Evolutionary conservation across 1,139 yeast species (phyloP), one percentile per base, ranked within the genome.

Genomic region (Suhomyces bokatorum): DNA sequence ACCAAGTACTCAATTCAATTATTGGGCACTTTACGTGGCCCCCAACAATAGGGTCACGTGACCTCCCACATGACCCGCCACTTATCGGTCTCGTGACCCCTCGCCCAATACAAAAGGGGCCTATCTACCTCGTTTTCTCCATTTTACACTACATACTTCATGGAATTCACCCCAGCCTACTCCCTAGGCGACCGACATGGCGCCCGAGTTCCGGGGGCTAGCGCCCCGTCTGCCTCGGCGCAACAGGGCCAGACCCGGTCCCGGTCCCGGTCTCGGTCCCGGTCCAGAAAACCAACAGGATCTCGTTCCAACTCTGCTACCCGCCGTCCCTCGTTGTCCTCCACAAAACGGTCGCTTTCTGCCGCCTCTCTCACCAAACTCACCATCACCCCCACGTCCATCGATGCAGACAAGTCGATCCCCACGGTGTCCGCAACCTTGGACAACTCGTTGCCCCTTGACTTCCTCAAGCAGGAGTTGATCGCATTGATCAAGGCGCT

Each of bases 401-500:
- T 69, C 37, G 68, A 63, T 20, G 51, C 53, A 20, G 70, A 66
- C 17, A 62, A 63, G 35, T 50, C 62, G 6, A 62, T 73, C 13
- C 77, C 78, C 15, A 61, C 73, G 6, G 68, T 75, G 3, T 61
- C 63, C 32, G 79, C 75, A 2, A 60, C 59, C 3, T 66, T 88
- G 44, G 96, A 88, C 59, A 83, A 85, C 55, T 65, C 88, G 2
- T 72, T 93, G 45, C 98, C 97, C 0, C 57, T 75, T 17, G 95
- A 87, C 54, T 90, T 90, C 63, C 85, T 93, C 62, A 87, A 87
- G 58, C 87, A 85, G 51, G 98, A 91, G 60, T 72, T 93, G 39
- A 63, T 89, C 37, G 78, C 83, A 4, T 70, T 88, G 37, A 66
- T 85, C 37, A 85, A 85, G 55, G 71, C 78, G 3, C 69, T 93